These are phyloP conservation scores for Karstenula rhodostoma DNA, from an alignment of 2,329 filamentous ascomycete genomes.

Conservation along the genomic window DNA sequence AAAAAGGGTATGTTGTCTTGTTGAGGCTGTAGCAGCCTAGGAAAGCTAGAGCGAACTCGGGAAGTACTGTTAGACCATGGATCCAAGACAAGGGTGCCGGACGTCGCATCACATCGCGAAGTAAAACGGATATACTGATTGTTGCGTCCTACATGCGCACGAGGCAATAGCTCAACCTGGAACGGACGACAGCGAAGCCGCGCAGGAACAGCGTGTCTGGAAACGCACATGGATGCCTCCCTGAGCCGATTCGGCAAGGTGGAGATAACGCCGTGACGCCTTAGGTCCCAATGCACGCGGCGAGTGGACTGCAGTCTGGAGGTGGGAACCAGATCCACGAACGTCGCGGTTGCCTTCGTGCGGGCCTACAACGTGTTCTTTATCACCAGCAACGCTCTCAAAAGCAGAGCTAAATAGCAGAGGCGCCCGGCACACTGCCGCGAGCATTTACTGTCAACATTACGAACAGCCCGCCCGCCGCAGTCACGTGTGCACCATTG, in stretches of 20 bases:
- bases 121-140: not conserved
- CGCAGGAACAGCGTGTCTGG: not conserved
- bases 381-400: constrained; percentile 25
- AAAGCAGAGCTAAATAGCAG: constrained; percentile 25
- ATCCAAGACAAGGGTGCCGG: not conserved
- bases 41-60: not conserved
- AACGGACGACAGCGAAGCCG: not conserved
- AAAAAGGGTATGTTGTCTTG: constrained; percentile 5
- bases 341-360: constrained; percentile 38
- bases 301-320: constrained; percentile 3
- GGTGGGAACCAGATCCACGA: constrained; percentile 10
- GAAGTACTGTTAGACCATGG: not conserved
- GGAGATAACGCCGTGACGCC: constrained; percentile 10
- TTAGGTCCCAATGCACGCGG: constrained; percentile 6
- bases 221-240: constrained; percentile 6
- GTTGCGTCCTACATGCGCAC: not conserved
- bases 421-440: constrained; percentile 26
- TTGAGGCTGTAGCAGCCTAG: constrained; percentile 5
- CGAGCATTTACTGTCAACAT: constrained; percentile 9
- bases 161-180: not conserved
- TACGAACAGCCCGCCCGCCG: constrained; percentile 32
- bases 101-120: not conserved
- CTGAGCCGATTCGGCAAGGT: constrained; percentile 2
- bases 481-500: constrained; percentile 38
- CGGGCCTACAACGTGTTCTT: constrained; percentile 45